Evolutionary conservation across 2,329 filamentous ascomycete genomes (phyloP).

Genomic region (Penicillium sp.): DNA sequence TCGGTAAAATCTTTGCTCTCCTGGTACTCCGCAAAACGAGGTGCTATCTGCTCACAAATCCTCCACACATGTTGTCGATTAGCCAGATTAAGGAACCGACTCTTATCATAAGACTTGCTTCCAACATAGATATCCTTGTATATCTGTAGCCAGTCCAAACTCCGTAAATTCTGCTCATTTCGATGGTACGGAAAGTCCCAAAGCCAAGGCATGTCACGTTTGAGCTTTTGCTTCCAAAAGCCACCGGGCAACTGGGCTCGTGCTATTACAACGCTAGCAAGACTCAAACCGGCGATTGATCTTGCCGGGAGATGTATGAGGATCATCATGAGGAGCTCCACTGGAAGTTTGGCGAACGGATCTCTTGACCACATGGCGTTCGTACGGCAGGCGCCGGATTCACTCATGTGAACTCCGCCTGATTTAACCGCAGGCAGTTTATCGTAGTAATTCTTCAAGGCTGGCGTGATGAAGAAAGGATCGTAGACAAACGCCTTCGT

Average conservation of each 20-base stretch:
- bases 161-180: neutral
- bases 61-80: neutral
- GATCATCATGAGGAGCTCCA: neutral
- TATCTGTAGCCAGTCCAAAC: neutral
- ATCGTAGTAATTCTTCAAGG: neutral
- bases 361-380: neutral
- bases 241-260: neutral
- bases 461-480: neutral
- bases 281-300: neutral
- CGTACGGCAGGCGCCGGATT: neutral
- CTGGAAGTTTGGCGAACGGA: neutral
- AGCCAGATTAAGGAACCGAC: neutral
- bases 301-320: neutral
- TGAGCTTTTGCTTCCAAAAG: slow-evolving; percentile 3
- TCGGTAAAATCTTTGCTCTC: neutral
- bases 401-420: neutral
- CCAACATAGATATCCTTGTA: neutral
- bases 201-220: slow-evolving; percentile 1
- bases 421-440: neutral
- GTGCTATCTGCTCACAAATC: neutral
- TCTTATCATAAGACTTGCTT: neutral
- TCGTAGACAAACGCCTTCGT: neutral
- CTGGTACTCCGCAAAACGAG: neutral
- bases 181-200: neutral
- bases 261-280: neutral